Evolutionary conservation across 768 basidiomycete genomes (phyloP).

Genomic region (Hypholoma fasciculare): DNA sequence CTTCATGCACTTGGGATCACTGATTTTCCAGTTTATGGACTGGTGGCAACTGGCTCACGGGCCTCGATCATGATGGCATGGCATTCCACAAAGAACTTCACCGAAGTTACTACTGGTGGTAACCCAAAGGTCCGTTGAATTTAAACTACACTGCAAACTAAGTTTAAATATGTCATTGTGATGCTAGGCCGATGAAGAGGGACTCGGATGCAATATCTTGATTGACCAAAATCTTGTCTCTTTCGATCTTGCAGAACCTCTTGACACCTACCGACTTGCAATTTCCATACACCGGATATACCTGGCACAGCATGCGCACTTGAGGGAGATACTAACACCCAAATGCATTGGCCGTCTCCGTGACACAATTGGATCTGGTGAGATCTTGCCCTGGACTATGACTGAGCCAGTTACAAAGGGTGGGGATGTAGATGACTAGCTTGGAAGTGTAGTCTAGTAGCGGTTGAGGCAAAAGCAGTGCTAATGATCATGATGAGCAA

Average conservation of each 20-base stretch:
- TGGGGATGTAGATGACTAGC: no score
- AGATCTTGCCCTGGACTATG: no score
- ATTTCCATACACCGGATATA: constrained; percentile 2
- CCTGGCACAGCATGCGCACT: neutral
- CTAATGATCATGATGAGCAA: no score
- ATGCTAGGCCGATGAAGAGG: neutral
- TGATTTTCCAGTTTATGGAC: constrained; percentile 6
- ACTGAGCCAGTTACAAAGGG: no score
- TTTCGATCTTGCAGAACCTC: neutral
- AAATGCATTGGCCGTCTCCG: no score
- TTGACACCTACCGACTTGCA: neutral
- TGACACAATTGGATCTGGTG: no score
- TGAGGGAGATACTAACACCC: no score
- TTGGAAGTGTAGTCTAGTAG: no score
- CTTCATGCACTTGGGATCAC: constrained; percentile 2
- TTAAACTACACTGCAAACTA: neutral
- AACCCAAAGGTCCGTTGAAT: neutral
- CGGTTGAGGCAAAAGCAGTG: no score
- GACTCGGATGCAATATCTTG: neutral
- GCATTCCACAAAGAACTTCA: neutral
- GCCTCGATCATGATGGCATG: constrained; percentile 11
- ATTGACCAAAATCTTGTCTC: neutral
- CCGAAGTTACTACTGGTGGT: neutral
- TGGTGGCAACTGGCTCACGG: constrained; percentile 1
- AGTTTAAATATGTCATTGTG: neutral